phyloP scores from a whole-genome alignment of 345 rosid species.

The Sonneratia caseolaris region DNA sequence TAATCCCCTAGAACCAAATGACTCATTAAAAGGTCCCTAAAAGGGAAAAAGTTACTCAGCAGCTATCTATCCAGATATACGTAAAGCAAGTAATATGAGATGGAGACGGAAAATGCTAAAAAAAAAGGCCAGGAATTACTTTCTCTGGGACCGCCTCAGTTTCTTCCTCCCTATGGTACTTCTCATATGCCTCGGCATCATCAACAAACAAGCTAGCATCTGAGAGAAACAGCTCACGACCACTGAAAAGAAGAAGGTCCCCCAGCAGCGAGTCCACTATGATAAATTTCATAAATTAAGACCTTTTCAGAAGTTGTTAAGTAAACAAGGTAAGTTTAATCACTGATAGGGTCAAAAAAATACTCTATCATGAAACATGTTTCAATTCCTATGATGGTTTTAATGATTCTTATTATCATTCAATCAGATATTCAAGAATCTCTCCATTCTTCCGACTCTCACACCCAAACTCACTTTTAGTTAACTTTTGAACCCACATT shows the following conservation, averaged over 20 bases:
- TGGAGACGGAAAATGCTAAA: not conserved
- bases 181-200: slow-evolving; percentile 85
- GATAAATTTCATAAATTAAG: not conserved
- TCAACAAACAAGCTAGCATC: slow-evolving; percentile 91
- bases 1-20: too few relatives aligned
- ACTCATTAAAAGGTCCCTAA: too few relatives aligned
- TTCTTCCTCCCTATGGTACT: slow-evolving; percentile 71
- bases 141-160: slow-evolving; percentile 33
- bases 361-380: not conserved
- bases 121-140: slow-evolving; percentile 16
- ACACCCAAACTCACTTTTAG: too few relatives aligned
- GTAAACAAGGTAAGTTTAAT: not conserved
- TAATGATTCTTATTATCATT: too few relatives aligned
- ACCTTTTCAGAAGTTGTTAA: not conserved
- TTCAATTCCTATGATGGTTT: not conserved
- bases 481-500: not conserved
- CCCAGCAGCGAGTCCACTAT: not conserved
- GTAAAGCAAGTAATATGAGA: not conserved
- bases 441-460: too few relatives aligned
- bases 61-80: not conserved
- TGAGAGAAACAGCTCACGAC: slow-evolving; percentile 84
- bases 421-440: too few relatives aligned
- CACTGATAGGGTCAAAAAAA: not conserved
- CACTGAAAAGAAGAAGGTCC: slow-evolving; percentile 36
- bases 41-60: too few relatives aligned